Evolutionary conservation across 257 asterid genomes (phyloP), one percentile per base, ranked within the genome.

Genomic region (Parsonsia alboflavescens): DNA sequence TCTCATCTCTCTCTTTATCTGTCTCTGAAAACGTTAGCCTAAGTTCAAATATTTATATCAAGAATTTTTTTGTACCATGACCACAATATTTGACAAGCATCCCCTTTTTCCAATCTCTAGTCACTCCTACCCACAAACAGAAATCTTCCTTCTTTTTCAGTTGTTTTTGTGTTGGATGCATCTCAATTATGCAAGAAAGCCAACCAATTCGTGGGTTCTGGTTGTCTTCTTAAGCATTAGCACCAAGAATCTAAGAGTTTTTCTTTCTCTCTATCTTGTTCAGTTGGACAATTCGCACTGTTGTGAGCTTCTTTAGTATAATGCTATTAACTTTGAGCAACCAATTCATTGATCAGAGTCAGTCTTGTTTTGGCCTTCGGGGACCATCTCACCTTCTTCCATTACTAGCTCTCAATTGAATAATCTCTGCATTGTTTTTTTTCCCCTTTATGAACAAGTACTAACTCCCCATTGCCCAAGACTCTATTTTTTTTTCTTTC

Each of bases 311-410:
- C 2, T 33, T 33, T 65, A 39, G 76, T 65, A 74, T 81, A 84
- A 75, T 81, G 85, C 77, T 69, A 79, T 84, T 75, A 58, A 81
- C 36, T 74, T 28, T 36, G 11, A 33, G 74, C 73, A 66, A 72
- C 59, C 67, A n/a, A 71, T 62, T 66, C 77, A 30, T 64, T 33
- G 67, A 80, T 56, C 70, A 65, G 62, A 57, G 70, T 76, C 52
- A 46, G 68, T 79, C 77, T 80, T 71, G 30, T 71, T 85, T 79
- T 77, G 77, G 66, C 78, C 80, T 52, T 28, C 72, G 39, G 88
- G 88, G 87, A 80, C 90, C 88, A 85, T 79, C 81, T 75, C 90
- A 80, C 89, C 88, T 80, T 81, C 88, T 71, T 81, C 82, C 82
- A 78, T 82, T 80, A 81, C 71, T 73, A 30, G 75, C 80, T 50